A percentile compares a stretch with the other conserved stretches of the same genome.
These are phyloP conservation scores for Apiospora saccharicola DNA, from an alignment of 2,329 filamentous ascomycete species.

Conservation along the genomic window DNA sequence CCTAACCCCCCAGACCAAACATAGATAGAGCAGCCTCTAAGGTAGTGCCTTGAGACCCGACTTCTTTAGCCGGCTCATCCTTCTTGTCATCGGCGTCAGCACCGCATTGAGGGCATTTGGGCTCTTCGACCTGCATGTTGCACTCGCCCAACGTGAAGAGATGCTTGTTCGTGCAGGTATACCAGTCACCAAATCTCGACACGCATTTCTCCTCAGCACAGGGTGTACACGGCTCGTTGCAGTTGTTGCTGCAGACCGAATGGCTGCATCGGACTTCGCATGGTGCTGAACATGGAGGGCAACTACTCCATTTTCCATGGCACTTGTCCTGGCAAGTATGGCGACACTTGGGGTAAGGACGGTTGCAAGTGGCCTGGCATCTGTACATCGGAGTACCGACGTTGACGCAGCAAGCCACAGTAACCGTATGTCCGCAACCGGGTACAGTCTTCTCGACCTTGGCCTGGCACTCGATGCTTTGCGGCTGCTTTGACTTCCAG, in stretches of 20 bases:
- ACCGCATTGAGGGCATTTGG: slow-evolving; percentile 69
- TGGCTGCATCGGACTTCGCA: slow-evolving; percentile 67
- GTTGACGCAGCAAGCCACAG: slow-evolving; percentile 57
- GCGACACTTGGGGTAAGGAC: slow-evolving; percentile 60
- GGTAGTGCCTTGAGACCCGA: slow-evolving; percentile 48
- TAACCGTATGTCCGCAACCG: slow-evolving; percentile 62
- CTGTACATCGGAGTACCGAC: slow-evolving; percentile 48
- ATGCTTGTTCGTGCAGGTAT: slow-evolving; percentile 63
- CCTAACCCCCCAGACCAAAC: background rate
- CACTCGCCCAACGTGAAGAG: slow-evolving; percentile 72
- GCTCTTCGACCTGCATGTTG: slow-evolving; percentile 68
- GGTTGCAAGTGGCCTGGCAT: slow-evolving; percentile 59
- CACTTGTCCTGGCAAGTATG: slow-evolving; percentile 62
- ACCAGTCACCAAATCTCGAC: slow-evolving; percentile 69
- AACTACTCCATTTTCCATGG: slow-evolving; percentile 54
- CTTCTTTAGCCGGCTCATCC: slow-evolving; percentile 59
- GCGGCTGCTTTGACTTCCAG: slow-evolving; percentile 52
- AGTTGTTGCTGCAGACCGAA: slow-evolving; percentile 61
- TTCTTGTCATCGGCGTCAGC: slow-evolving; percentile 61
- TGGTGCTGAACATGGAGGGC: slow-evolving; percentile 52
- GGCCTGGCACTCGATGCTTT: slow-evolving; percentile 55
- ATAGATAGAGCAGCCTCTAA: background rate
- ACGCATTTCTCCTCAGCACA: slow-evolving; percentile 63
- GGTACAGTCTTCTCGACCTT: slow-evolving; percentile 56
- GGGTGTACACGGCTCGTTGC: slow-evolving; percentile 66